Conservation (phyloP, 768 basidiomycete genomes). For the Lactarius tabidus region DNA sequence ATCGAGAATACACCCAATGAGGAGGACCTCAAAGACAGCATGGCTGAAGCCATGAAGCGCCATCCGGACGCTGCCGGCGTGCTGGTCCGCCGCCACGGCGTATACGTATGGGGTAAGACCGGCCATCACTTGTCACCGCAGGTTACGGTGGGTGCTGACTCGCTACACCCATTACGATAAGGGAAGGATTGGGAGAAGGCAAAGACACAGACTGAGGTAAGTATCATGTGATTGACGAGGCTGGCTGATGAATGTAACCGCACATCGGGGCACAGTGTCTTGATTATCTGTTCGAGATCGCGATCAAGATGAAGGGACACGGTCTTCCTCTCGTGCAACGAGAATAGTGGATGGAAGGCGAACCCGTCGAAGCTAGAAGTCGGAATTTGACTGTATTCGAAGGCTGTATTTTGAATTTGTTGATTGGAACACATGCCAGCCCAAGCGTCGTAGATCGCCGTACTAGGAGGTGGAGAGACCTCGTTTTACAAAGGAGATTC, state of each 20-base stretch:
- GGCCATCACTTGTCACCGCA: slow-evolving; percentile 11
- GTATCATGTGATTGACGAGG: not conserved
- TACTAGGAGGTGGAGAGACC: not conserved
- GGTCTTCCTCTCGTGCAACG: slow-evolving; percentile 49
- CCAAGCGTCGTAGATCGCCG: not conserved
- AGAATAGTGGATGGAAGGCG: not conserved
- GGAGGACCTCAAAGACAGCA: slow-evolving; percentile 83
- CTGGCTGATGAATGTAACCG: not conserved
- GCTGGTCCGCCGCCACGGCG: slow-evolving; percentile 73
- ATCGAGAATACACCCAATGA: slow-evolving; percentile 91
- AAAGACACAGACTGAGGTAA: slow-evolving; percentile 81
- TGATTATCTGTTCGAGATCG: slow-evolving; percentile 88
- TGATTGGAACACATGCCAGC: not conserved
- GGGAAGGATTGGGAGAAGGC: slow-evolving; percentile 80
- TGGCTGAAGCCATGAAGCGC: slow-evolving; percentile 79
- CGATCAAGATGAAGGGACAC: slow-evolving; percentile 73
- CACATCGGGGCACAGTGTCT: slow-evolving; percentile 52
- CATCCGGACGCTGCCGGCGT: slow-evolving; percentile 77
- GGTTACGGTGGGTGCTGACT: not conserved
- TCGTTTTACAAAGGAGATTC: not conserved
- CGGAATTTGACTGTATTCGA: not conserved
- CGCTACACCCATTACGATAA: slow-evolving; percentile 27
- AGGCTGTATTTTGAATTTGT: not conserved
- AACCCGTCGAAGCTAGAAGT: not conserved
- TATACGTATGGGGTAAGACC: slow-evolving; percentile 78